Base-by-base conservation (phyloP, 2,329 filamentous ascomycete species). In the Graphilbum fragrans region DNA sequence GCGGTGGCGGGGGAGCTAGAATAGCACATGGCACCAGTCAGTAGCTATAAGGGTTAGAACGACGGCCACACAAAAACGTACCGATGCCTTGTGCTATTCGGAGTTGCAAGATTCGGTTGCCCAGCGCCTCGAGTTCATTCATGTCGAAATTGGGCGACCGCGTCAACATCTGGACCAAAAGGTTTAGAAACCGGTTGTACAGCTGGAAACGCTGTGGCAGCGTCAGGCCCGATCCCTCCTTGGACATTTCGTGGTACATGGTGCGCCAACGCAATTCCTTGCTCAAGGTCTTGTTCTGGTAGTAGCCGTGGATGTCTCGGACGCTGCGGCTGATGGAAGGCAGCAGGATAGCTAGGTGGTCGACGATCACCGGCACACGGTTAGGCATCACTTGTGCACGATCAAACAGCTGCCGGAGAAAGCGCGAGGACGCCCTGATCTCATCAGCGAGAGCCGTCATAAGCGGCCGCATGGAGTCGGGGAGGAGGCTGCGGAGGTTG, bases 81-180 rank as follows among this genome's bases (percentile, higher is more conserved):
- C 41, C 37, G 41, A 79, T 72, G 21, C 67, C 62, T 47, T 69
- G 67, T n/a, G 65, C 61, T 39, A 70, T 62, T 40, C 75, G 64
- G 18, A 80, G 55, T 37, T 66, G 58, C 43, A 76, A 56, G 20
- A 78, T 66, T 19, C 66, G 65, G 11, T 58, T 50, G 2, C 67
- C 63, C 17, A 72, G 55, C 11, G 55, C 55, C 48, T 78, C 72
- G 44, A 79, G 60, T 6, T 60, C 58, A 45, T 73, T 73, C 38
- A 73, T 58, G 49, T 79, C 73, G 47, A 77, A 78, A 40, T 66
- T 62, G 0, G 67, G 64, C 12, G 69, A 75, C 72, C 70, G 68
- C 37, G 59, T 65, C 18, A 78, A 54, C 45, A 79, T 58, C 43
- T 67, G 64, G 46, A 64, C 60, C 23, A 77, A 54, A 23, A 69